Conservation (phyloP, 345 rosid genomes). For the Hypericum perforatum region DNA sequence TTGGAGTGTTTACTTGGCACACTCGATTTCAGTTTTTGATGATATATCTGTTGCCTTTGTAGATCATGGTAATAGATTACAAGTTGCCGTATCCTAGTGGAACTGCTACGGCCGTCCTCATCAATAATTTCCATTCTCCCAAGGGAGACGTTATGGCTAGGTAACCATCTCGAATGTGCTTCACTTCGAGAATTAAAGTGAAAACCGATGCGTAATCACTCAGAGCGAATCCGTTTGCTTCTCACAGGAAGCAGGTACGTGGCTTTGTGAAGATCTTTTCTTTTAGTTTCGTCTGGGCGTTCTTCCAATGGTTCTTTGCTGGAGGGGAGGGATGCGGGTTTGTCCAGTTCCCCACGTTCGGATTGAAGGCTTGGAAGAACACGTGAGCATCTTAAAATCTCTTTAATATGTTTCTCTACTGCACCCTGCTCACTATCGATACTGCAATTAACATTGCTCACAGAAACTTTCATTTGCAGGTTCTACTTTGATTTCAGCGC, state of each 20-base stretch:
- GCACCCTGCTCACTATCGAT: too few species aligned
- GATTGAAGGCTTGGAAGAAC: neutral
- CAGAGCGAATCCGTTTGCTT: neutral
- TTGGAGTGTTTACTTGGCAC: neutral
- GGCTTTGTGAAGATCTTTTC: neutral
- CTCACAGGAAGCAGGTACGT: neutral
- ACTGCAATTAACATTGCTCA: too few species aligned
- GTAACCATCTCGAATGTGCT: neutral
- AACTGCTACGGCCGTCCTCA: constrained; percentile 2
- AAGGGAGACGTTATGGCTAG: constrained; percentile 1
- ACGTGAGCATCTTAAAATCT: too few species aligned
- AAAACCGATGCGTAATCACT: neutral
- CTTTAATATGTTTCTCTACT: too few species aligned
- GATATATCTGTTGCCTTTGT: neutral
- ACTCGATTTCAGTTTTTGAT: neutral
- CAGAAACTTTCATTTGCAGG: too few species aligned
- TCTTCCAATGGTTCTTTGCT: constrained; percentile 2
- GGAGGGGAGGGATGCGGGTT: neutral
- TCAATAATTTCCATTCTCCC: neutral
- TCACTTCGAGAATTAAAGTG: neutral
- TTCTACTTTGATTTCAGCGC: too few species aligned
- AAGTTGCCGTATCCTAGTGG: constrained; percentile 1
- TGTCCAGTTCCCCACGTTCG: neutral
- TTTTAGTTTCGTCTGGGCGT: constrained; percentile 1
- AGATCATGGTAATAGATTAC: constrained; percentile 4